Evolutionary conservation across 2,329 filamentous ascomycete species (phyloP), one percentile per base, ranked within the genome.

Genomic region (Penicillium janthinellum): DNA sequence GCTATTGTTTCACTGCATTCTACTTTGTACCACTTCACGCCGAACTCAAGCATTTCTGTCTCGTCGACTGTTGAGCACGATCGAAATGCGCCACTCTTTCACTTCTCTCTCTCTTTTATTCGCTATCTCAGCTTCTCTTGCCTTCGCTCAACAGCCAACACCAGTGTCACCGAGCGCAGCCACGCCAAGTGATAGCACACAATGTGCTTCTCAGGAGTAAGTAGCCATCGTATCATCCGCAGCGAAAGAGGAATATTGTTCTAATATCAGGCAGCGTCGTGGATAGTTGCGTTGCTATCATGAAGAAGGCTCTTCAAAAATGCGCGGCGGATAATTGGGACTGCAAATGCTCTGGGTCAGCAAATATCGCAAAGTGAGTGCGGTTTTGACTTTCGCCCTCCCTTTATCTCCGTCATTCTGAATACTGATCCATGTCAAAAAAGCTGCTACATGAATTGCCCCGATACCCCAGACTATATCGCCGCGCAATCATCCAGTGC

Each of bases 311-410:
- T 5, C 59, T 68, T 34, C 20, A 37, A 3, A 62, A 60, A 20
- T 68, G 66, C 25, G 12, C 58, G 10, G 14, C 48, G 0, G 28
- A 45, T 35, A 57, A 68, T 37, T 68, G 66, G 66, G 64, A 68
- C 31, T 68, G 66, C 60, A 68, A 67, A 39, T 68, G 66, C 22
- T 61, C 63, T 2, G 64, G 57, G 1, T 53, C 38, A 38, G 66
- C 66, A 34, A 68, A 68, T 25, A 61, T 68, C 28, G 61, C 64
- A 45, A 66, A 66, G 66, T 68, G 11, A 63, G 64, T 59, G 48
- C 11, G 20, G 5, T 10, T 31, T 31, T 10, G 2, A 31, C 31
- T 31, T 31, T 31, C 31, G 1, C 31, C 7, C 7, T 31, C 31
- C 8, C 5, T 31, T 31, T 10, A 10, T 31, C 31, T 31, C 7